Base-by-base conservation (phyloP, 1,284 basidiomycete genomes). In the Ceratobasidium sp. region DNA sequence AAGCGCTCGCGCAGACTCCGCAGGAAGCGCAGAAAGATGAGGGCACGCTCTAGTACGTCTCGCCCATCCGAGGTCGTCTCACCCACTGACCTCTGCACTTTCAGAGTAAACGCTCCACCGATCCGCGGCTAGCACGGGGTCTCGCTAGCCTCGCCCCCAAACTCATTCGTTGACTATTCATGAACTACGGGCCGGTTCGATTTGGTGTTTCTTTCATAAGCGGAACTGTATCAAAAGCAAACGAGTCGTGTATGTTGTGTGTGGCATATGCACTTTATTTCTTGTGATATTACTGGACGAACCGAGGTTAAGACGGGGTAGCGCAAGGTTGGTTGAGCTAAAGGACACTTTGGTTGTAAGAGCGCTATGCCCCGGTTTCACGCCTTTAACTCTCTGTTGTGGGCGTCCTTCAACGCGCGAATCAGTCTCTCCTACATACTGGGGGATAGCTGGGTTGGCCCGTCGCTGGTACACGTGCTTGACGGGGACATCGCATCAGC, bases 1-100 rank as follows among this genome's bases (percentile, higher is more conserved):
- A 92, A 92, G 85, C 87, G 91, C 80, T 92, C 91, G 77, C 88
- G 91, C 82, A 91, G 91, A 81, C 91, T 92, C 83, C 86, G 91
- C 79, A 89, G 91, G 82, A 92, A 92, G 80, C 90, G 91, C 85
- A 88, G 91, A 90, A 92, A 92, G 86, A 92, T 92, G 91, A 88
- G 91, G 82, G 91, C 91, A 76, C 91, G 91, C 82, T 92, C 91
- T 85, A 92, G 91, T 92, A 79, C 79, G 91, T 88, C 72, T 74
- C 64, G 18, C 62, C 25, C 30, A 28, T 38, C 61, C 40, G 11
- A 14, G 51, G 42, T 6, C 30, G 53, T 18, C 58, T 9, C 18
- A 21, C 30, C 42, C 16, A n/a, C 46, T 23, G 70, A 33, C 56
- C 54, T 38, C 11, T 46, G 38, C 69, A n/a, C 42, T 72, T 56